Conservation (phyloP, 2,329 filamentous ascomycete species). For the Penicillium sp. region DNA sequence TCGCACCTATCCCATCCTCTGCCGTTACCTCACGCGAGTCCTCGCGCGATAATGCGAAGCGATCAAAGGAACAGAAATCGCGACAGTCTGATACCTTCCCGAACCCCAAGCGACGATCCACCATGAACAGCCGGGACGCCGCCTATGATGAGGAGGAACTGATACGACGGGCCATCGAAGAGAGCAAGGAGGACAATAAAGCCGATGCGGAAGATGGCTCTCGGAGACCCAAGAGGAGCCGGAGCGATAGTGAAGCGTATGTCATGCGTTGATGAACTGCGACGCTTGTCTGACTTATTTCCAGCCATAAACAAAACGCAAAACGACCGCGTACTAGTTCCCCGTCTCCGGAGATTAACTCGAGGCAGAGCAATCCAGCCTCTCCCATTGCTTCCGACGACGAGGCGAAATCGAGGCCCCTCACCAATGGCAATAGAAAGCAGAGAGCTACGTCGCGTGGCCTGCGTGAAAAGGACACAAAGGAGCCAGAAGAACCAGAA, state of each 20-base stretch:
- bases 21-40: constrained; percentile 50
- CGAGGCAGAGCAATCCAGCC: constrained; percentile 52
- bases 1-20: constrained; percentile 55
- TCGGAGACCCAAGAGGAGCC: constrained; percentile 77
- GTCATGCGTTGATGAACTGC: constrained; percentile 40
- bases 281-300: constrained; percentile 30
- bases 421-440: constrained; percentile 57
- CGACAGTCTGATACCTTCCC: constrained; percentile 59
- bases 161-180: constrained; percentile 86
- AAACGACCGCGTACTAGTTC: constrained; percentile 88
- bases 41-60: constrained; percentile 45
- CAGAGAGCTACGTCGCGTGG: constrained; percentile 62
- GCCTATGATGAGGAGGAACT: constrained; percentile 96
- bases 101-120: constrained; percentile 83
- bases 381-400: constrained; percentile 67
- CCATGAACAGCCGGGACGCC: constrained; percentile 95
- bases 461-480: constrained; percentile 54
- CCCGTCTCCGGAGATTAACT: constrained; percentile 67
- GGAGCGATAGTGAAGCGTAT: constrained; percentile 94
- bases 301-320: constrained; percentile 69
- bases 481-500: constrained; percentile 66
- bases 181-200: constrained; percentile 82
- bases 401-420: constrained; percentile 54
- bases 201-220: constrained; percentile 59
- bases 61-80: constrained; percentile 48